These are phyloP conservation scores for Balamuthia mandrillaris DNA, from an alignment of 208 protist genomes.

Conservation along the genomic window DNA sequence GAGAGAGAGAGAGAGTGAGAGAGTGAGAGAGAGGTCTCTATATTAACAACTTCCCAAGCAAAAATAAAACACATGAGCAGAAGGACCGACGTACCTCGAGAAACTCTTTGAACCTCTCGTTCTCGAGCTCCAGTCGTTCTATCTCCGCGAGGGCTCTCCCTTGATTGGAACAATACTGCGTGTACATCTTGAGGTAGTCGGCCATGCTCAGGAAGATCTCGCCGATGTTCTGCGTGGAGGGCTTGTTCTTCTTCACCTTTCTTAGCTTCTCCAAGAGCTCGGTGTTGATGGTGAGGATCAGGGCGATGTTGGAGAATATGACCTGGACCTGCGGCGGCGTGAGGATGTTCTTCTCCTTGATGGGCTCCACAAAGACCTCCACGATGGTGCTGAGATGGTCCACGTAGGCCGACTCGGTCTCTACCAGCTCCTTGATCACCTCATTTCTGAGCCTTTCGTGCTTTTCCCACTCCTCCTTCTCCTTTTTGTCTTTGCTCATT, in stretches of 20 bases:
- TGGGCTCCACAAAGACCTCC: slow-evolving; percentile 13
- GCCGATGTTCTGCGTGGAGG: slow-evolving; percentile 17
- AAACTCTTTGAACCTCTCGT: neutral
- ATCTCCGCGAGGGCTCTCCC: slow-evolving; percentile 4
- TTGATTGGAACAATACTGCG: slow-evolving; percentile 26
- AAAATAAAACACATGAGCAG: neutral
- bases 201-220: slow-evolving; percentile 30
- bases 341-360: neutral
- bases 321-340: neutral
- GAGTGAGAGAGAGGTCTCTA: neutral
- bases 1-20: neutral
- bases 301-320: slow-evolving; percentile 27
- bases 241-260: slow-evolving; percentile 30
- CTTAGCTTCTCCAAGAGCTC: slow-evolving; percentile 8
- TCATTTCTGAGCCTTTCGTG: slow-evolving; percentile 24
- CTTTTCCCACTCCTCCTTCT: too few species aligned
- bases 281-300: slow-evolving; percentile 35
- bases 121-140: neutral
- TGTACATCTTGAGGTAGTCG: slow-evolving; percentile 35
- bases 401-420: slow-evolving; percentile 25
- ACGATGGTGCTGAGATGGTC: slow-evolving; percentile 31
- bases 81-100: neutral
- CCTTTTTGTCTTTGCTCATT: too few species aligned
- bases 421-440: slow-evolving; percentile 18
- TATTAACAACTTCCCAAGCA: neutral